Evolutionary conservation across 345 rosid species (phyloP), one percentile per base, ranked within the genome.

Genomic region (Arabidopsis arenosa): DNA sequence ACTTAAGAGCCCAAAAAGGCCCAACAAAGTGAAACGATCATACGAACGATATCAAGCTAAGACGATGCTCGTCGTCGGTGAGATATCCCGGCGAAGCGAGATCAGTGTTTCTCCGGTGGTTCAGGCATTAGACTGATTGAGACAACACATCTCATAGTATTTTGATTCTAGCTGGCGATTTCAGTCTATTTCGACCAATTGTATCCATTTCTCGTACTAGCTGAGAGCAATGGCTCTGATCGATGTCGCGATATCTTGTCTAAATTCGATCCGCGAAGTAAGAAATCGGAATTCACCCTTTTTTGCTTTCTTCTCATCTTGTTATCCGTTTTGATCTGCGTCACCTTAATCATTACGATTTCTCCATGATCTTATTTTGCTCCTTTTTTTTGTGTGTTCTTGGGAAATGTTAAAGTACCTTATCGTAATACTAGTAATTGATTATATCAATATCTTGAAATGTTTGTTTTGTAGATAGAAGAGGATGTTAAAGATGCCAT

Each of bases 231-330:
- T 87, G 93, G 93, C 91, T 75, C 28, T 85, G 81, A 81, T 83
- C 65, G 96, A 93, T 79, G 86, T 93, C 54, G 85, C 85, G 55
- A 90, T 86, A 71, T 86, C 86, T 61, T 89, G 90, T 85, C 86
- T 88, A 66, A 92, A 88, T 79, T 89, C 98, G 79, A 84, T 93
- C 83, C 63, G 75, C 68, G 90, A 86, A 75, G 98, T 93, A 74
- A 90, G 83, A 9, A 82, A 9, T 52, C 12, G 0, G 1, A 23
- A 18, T 58, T 52, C 11, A n/a, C 1, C 1, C 26, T 10, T 13
- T 11, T 55, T 9, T 10, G 23, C 26, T 23, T 2, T 23, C 1
- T 1, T 15, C 6, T 26, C 4, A 33, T 35, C 5, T 30, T 47
- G 12, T 5, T 39, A 13, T 7, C 10, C 40, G 26, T 14, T 32